Evolutionary conservation across 1,284 basidiomycete species (phyloP).

Genomic region (Bjerkandera adusta): DNA sequence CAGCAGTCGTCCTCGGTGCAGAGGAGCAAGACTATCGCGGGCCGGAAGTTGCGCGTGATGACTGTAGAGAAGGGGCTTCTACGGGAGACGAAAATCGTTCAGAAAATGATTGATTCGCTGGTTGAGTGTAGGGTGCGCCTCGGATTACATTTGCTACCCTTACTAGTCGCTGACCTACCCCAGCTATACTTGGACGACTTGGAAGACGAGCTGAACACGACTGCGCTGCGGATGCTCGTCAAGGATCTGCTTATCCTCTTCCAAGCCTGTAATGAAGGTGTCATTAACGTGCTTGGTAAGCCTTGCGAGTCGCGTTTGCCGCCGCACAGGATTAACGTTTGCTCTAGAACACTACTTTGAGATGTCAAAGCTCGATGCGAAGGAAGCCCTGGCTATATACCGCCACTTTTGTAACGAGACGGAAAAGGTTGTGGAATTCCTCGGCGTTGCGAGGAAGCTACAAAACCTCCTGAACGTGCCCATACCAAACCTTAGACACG

Average conservation of each 20-base stretch:
- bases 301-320: background rate
- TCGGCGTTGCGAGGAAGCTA: constrained; percentile 90
- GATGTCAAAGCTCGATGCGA: constrained; percentile 93
- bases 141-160: background rate
- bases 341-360: constrained; percentile 93
- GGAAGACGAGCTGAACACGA: constrained; percentile 88
- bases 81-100: constrained; percentile 89
- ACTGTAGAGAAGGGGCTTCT: constrained; percentile 95
- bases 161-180: background rate
- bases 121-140: constrained; percentile 80
- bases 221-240: constrained; percentile 92
- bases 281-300: constrained; percentile 91
- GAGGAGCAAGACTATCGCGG: constrained; percentile 76
- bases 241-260: constrained; percentile 96
- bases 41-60: constrained; percentile 85
- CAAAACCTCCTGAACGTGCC: constrained; percentile 92
- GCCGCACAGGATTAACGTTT: constrained; percentile 17
- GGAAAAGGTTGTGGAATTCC: constrained; percentile 90
- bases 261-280: constrained; percentile 96
- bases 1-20: constrained; percentile 31
- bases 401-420: constrained; percentile 95
- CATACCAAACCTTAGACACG: constrained; percentile 93
- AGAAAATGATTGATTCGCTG: constrained; percentile 84
- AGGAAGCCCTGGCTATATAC: constrained; percentile 86
- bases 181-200: constrained; percentile 94